These are phyloP conservation scores for Solanum chiquidenum DNA, from an alignment of 257 asterid genomes.

Conservation along the genomic window DNA sequence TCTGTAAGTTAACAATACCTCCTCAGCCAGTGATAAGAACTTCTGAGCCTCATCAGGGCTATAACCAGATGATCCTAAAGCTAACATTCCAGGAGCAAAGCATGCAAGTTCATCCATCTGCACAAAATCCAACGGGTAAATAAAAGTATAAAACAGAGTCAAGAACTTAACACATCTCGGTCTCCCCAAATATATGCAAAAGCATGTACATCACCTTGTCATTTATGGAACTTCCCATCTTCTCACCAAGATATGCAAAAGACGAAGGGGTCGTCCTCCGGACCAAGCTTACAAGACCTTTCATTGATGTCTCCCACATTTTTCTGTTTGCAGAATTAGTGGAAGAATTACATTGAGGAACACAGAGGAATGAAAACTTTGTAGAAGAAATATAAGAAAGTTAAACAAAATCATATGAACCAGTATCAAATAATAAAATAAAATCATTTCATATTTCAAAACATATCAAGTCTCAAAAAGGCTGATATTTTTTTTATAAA, in stretches of 20 bases:
- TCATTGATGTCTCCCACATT: constrained; percentile 99
- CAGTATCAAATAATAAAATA: background rate
- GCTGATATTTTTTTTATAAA: background rate
- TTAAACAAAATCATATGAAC: background rate
- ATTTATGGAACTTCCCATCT: constrained; percentile 59
- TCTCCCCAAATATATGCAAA: background rate
- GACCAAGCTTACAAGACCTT: constrained; percentile 90
- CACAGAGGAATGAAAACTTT: background rate
- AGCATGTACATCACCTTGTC: constrained; percentile 58
- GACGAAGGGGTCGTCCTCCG: constrained; percentile 85
- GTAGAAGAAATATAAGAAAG: background rate
- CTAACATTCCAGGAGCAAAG: constrained; percentile 99
- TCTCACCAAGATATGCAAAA: constrained; percentile 84
- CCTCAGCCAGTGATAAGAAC: constrained; percentile 79
- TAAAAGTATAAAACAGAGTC: background rate
- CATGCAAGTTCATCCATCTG: constrained; percentile 99
- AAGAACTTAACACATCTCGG: background rate
- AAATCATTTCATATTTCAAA: background rate
- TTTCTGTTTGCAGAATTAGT: constrained; percentile 43
- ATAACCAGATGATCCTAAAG: constrained; percentile 88
- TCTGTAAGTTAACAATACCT: constrained; percentile 31
- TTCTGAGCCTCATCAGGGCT: constrained; percentile 73
- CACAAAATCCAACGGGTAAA: constrained; percentile 16
- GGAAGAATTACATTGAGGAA: background rate
- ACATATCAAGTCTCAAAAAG: background rate